Base-by-base conservation (phyloP, 306 rosid species). In the Astragalus glycyphyllos region DNA sequence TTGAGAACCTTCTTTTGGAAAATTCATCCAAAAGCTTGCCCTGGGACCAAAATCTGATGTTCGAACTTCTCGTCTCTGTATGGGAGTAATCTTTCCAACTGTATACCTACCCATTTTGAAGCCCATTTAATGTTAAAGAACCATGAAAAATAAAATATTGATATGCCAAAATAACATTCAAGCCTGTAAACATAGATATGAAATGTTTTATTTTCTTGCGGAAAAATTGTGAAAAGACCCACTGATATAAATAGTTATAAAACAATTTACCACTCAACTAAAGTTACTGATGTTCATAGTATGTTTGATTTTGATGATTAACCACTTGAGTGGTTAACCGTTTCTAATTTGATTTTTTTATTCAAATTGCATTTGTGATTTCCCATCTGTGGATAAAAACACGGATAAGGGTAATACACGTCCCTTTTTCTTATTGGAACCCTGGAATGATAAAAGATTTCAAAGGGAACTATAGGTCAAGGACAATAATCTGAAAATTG, bases 21-120 rank as follows among this genome's bases (percentile, higher is more conserved):
- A 94, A 76, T 79, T 91, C 99, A 91, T 94, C 99, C 99, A 94
- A 84, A 94, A 94, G 84, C 99, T 94, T 68, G 99, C 99, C 67
- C 87, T 86, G 58, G 97, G 95, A 67, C 99, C 96, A 60, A 94
- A 94, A 77, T 94, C 99, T 4, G 97, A 87, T 73, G 82, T 69
- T 50, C 99, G 84, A 76, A 94, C 97, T 86, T 89, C 96, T 73
- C 99, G 90, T 75, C 94, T 91, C 66, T 87, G 99, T 80, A 94
- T 85, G 55, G 99, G 97, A 7, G 99, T 94, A 74, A 94, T 94
- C 87, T 94, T 94, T 20, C 99, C 99, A 49, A 91, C 99, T 65
- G 99, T 94, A 82, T 94, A 94, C 84, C 99, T 94, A 83, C 71
- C 71, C 85, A 93, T 57, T 84, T 77, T 77, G 76, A 76, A 84